Evolutionary conservation across 2,329 filamentous ascomycete genomes (phyloP).

Genomic region (Aspergillus sojae): DNA sequence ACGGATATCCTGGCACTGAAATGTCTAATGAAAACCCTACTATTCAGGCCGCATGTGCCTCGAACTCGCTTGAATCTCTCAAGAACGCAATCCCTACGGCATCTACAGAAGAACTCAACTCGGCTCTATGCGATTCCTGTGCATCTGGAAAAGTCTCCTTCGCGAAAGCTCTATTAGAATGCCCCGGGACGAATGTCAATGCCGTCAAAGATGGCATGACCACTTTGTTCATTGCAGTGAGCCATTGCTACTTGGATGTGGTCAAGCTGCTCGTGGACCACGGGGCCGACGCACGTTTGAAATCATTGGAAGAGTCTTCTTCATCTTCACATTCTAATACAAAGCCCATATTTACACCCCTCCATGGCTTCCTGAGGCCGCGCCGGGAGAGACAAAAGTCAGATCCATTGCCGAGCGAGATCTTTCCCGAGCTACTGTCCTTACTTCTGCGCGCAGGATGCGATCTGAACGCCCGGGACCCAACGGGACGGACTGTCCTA

Average conservation of each 20-base stretch:
- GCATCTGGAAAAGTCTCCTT: background rate
- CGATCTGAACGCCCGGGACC: conserved; percentile 12
- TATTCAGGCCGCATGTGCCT: background rate
- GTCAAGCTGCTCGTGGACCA: conserved; percentile 14
- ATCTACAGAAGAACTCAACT: background rate
- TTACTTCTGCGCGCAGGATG: conserved; percentile 17
- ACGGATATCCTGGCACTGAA: background rate
- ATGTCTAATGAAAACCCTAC: background rate
- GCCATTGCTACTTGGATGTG: background rate
- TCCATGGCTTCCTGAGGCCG: conserved; percentile 4
- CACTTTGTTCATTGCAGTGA: background rate
- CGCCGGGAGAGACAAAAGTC: background rate
- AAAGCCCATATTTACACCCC: background rate
- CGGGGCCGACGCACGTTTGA: conserved; percentile 10
- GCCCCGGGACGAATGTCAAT: background rate
- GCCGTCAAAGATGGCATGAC: background rate
- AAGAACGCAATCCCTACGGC: background rate
- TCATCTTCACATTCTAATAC: background rate
- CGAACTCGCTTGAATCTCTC: background rate
- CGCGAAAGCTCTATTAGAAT: background rate
- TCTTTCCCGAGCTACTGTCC: background rate
- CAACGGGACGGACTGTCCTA: conserved; percentile 5
- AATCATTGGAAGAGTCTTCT: background rate
- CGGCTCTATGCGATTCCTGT: background rate
- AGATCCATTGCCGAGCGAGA: background rate